Base-by-base conservation (phyloP, 108 stramenopile genomes). In the Schizochytrium sp. region DNA sequence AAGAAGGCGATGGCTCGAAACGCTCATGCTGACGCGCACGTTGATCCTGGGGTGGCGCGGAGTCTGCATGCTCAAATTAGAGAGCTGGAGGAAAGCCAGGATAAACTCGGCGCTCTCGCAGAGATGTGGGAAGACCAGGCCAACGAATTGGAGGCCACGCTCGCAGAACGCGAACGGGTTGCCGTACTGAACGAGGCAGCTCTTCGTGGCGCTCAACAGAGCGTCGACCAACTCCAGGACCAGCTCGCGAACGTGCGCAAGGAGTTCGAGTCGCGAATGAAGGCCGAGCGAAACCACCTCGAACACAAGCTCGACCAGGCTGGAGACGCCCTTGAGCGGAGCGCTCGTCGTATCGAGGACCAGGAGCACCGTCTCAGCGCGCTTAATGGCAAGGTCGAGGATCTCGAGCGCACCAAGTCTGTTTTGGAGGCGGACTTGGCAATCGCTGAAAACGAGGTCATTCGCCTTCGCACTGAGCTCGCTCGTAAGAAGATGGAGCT, bases 111-210 rank as follows among this genome's bases (percentile, higher is more conserved):
- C 14, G 18, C 63, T 8, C 41, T 69, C 12, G 63, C 63, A 8
- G 63, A 69, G 25, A 69, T 69, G 63, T 69, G 63, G 63, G 76
- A 83, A 34, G 76, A 83, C 43, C 76, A 83, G 51, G 76, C 76
- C 51, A 47, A 53, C 4, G 48, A 83, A 45, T 18, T 53, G n/a
- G 51, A 83, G n/a, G 51, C n/a, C 45, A 53, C 45, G 6, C 76
- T 83, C 28, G 76, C 45, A 6, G 76, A 53, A 6, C 76, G 51
- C 25, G 76, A 83, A 45, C 6, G 76, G 8, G 25, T 12, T 0
- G 25, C 51, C n/a, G 45, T 23, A 8, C 6, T 21, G 6, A 43
- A 83, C 2, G 51, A 6, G 12, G 76, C 76, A 2, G 45, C 76
- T 12, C 48, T 53, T 12, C 43, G 48, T 6, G 48, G 6, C 18